A percentile compares a stretch with the other conserved stretches of the same genome.
Evolutionary conservation across 139 green algal genomes (phyloP).

Genomic region (Picochlorum costavermella): DNA sequence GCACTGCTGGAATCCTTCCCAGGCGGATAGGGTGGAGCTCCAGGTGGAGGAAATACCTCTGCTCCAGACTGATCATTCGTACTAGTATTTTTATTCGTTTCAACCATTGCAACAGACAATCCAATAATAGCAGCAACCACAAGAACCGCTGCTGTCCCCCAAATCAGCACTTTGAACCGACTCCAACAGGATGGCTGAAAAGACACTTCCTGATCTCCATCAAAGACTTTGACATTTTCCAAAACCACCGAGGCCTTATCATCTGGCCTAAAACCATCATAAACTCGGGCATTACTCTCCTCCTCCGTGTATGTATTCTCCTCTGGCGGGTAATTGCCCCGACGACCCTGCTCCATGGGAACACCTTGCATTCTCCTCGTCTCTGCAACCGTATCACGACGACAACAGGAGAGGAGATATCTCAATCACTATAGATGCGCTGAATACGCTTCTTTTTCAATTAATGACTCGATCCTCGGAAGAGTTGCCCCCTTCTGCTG

Average conservation of each 20-base stretch:
- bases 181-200: slow-evolving; percentile 8
- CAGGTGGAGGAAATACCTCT: no score
- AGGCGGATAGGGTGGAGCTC: no score
- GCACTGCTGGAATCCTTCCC: no score
- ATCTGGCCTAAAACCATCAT: slow-evolving; percentile 2
- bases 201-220: not conserved
- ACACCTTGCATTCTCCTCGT: not conserved
- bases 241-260: slow-evolving; percentile 6
- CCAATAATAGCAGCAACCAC: slow-evolving; percentile 15
- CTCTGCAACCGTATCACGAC: no score
- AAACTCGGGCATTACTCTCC: not conserved
- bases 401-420: no score
- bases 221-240: slow-evolving; percentile 2
- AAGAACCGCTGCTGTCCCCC: not conserved
- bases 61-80: not conserved
- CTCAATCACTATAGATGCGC: no score
- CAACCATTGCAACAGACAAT: slow-evolving; percentile 14
- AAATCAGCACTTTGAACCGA: slow-evolving; percentile 22
- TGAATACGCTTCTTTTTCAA: no score
- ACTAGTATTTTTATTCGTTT: not conserved
- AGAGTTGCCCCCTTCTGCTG: no score
- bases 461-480: no score
- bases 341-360: not conserved
- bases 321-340: not conserved
- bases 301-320: not conserved